Evolutionary conservation across 352 stramenopile species (phyloP).

Genomic region (Globisporangium camurandrum): DNA sequence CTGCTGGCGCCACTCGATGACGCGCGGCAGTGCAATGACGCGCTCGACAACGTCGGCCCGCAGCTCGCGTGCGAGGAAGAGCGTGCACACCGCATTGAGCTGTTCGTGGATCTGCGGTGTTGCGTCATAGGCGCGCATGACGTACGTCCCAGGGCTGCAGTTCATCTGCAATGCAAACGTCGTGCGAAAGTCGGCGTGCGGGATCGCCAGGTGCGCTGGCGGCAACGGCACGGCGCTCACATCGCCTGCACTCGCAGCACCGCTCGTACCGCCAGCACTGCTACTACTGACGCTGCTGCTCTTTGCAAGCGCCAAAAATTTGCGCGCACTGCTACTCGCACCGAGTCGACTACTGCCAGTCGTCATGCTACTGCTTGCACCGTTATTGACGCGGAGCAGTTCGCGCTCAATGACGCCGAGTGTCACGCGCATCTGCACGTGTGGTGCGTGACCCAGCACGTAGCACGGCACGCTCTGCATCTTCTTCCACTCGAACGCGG

Average conservation of each 20-base stretch:
- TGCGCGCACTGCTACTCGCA: constrained; percentile 8
- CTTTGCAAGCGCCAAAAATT: constrained; percentile 18
- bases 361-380: background rate
- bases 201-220: constrained; percentile 19
- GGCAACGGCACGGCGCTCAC: constrained; percentile 11
- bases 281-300: constrained; percentile 13
- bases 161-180: constrained; percentile 83
- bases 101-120: constrained; percentile 49
- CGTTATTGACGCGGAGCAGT: constrained; percentile 40
- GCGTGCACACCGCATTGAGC: constrained; percentile 48
- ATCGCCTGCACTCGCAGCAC: background rate
- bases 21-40: constrained; percentile 41
- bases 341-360: constrained; percentile 14
- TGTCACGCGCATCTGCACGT: constrained; percentile 33
- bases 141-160: constrained; percentile 23
- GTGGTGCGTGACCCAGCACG: constrained; percentile 18
- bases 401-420: constrained; percentile 83
- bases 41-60: constrained; percentile 26
- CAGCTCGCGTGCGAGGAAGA: constrained; percentile 34
- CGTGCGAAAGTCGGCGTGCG: constrained; percentile 65
- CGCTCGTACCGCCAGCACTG: background rate
- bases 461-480: constrained; percentile 50
- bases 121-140: constrained; percentile 69
- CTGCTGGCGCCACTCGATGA: constrained; percentile 57
- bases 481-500: constrained; percentile 69